These are phyloP conservation scores for Echites panduratus DNA, from an alignment of 257 asterid species.

Conservation along the genomic window DNA sequence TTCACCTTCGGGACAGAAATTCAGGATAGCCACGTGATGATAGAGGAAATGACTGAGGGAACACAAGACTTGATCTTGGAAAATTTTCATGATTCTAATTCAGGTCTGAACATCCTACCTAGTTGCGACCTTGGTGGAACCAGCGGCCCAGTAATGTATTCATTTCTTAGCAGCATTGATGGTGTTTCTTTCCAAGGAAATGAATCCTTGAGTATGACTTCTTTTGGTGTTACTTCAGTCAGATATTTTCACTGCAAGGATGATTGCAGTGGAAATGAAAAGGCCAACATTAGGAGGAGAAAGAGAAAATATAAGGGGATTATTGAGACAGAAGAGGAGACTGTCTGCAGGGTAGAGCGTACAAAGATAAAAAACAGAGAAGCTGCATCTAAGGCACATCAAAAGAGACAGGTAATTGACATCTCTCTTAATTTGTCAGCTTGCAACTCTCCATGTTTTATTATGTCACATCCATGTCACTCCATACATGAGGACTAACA, in stretches of 20 bases:
- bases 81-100: constrained; percentile 14
- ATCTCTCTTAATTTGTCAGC: not conserved
- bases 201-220: not conserved
- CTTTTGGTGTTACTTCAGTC: not conserved
- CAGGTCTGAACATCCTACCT: constrained; percentile 10
- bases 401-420: constrained; percentile 20
- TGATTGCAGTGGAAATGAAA: not conserved
- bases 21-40: constrained; percentile 23
- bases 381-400: constrained; percentile 24
- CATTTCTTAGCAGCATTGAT: not conserved
- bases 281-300: constrained; percentile 3
- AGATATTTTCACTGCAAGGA: constrained; percentile 14
- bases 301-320: constrained; percentile 34
- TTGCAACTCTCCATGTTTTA: not conserved
- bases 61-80: constrained; percentile 16
- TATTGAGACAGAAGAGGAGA: constrained; percentile 35
- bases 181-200: constrained; percentile 12
- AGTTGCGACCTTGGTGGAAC: not conserved
- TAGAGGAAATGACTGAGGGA: constrained; percentile 22
- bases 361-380: constrained; percentile 30
- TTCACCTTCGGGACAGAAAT: constrained; percentile 13
- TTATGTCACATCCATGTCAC: not conserved
- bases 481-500: not conserved
- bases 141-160: not conserved
- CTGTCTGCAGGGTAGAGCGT: constrained; percentile 13